Evolutionary conservation across 2,329 filamentous ascomycete species (phyloP).

Genomic region (Alternaria solani): DNA sequence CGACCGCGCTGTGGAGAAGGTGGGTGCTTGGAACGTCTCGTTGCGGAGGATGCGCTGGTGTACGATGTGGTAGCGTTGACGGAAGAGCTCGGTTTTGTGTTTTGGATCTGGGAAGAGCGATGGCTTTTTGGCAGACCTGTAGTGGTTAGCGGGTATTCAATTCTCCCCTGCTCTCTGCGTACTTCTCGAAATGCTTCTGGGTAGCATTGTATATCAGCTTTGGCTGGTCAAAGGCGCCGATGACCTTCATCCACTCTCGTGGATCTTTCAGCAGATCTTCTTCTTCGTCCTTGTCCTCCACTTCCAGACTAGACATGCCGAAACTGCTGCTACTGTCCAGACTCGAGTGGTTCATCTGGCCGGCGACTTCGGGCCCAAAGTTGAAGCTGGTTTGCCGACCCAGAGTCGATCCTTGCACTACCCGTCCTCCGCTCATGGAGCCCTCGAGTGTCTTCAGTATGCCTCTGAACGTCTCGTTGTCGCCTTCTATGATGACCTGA

Average conservation of each 20-base stretch:
- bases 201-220: conserved; percentile 75
- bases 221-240: conserved; percentile 87
- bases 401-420: conserved; percentile 64
- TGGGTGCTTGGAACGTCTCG: conserved; percentile 87
- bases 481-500: conserved; percentile 89
- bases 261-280: conserved; percentile 72
- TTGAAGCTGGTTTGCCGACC: conserved; percentile 71
- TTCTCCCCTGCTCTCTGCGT: conserved; percentile 13
- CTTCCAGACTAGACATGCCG: conserved; percentile 59
- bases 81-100: conserved; percentile 85
- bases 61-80: conserved; percentile 89
- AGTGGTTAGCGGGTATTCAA: conserved; percentile 18
- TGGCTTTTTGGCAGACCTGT: conserved; percentile 51
- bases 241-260: conserved; percentile 82
- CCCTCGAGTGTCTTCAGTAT: conserved; percentile 86
- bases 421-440: conserved; percentile 85
- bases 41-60: conserved; percentile 92
- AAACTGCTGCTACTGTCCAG: conserved; percentile 72
- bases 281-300: conserved; percentile 64
- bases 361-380: conserved; percentile 59
- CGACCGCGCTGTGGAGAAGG: conserved; percentile 68
- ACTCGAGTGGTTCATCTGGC: conserved; percentile 40
- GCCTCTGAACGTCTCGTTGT: conserved; percentile 71
- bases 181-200: conserved; percentile 93
- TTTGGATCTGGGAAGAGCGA: conserved; percentile 72